Conservation (phyloP, 352 stramenopile species). For the Phytophthora lateralis region DNA sequence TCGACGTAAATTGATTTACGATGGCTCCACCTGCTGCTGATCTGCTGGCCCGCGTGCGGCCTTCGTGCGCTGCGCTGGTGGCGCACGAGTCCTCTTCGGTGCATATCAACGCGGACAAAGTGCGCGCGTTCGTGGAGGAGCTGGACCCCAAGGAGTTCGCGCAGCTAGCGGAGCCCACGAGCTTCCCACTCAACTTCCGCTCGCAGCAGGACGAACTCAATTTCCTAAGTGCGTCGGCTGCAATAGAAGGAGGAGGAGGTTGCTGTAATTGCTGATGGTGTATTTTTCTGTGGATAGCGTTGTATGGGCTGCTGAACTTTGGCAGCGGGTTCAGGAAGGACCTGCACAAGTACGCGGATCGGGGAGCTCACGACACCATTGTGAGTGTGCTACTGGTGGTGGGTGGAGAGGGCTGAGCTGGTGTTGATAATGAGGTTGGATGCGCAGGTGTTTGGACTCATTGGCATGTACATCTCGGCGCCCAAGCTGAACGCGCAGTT, state of each 20-base stretch:
- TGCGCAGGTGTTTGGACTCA: slow-evolving; percentile 74
- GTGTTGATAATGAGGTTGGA: neutral
- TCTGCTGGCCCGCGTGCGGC: slow-evolving; percentile 55
- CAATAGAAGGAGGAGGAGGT: neutral
- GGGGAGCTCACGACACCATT: slow-evolving; percentile 79
- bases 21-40: slow-evolving; percentile 37
- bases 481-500: slow-evolving; percentile 68
- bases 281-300: slow-evolving; percentile 28
- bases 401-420: neutral
- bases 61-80: slow-evolving; percentile 58
- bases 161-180: slow-evolving; percentile 48
- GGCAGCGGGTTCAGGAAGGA: slow-evolving; percentile 82
- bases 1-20: slow-evolving; percentile 5
- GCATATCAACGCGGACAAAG: slow-evolving; percentile 52
- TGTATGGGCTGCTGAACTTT: slow-evolving; percentile 82
- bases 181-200: slow-evolving; percentile 80
- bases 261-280: neutral
- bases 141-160: slow-evolving; percentile 62
- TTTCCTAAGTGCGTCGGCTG: slow-evolving; percentile 62
- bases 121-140: slow-evolving; percentile 51
- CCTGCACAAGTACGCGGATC: slow-evolving; percentile 72
- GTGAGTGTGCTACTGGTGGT: slow-evolving; percentile 31
- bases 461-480: slow-evolving; percentile 86
- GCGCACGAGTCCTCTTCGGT: slow-evolving; percentile 51
- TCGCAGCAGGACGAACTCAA: slow-evolving; percentile 78